Percentiles rank a stretch among this genome's conserved stretches.
phyloP scores from a whole-genome alignment of 169 alveolate genomes.

The Plasmodium vivax region DNA sequence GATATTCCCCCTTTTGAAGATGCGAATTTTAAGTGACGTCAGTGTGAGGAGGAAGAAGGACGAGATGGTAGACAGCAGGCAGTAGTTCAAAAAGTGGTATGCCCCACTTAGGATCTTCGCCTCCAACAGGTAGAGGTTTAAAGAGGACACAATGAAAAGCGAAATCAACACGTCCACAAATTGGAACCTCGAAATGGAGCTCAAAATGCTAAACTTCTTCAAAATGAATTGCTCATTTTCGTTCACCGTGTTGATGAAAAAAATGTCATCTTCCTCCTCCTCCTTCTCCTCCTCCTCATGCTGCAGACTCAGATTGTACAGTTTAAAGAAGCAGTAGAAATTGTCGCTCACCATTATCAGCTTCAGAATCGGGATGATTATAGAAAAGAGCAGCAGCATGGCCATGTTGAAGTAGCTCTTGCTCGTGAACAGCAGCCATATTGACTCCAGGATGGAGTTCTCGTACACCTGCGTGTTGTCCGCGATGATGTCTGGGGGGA shows the following conservation, averaged over 20 bases:
- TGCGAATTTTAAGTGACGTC: slow-evolving; percentile 27
- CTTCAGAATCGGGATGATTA: slow-evolving; percentile 53
- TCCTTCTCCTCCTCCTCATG: slow-evolving; percentile 13
- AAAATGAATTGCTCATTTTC: slow-evolving; percentile 39
- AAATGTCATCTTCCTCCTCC: slow-evolving; percentile 23
- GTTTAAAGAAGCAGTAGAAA: slow-evolving; percentile 37
- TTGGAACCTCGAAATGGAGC: slow-evolving; percentile 60
- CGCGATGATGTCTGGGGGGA: slow-evolving; percentile 10
- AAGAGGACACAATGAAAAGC: slow-evolving; percentile 49
- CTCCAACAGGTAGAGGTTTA: slow-evolving; percentile 48
- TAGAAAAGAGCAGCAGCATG: slow-evolving; percentile 40
- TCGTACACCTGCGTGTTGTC: slow-evolving; percentile 27
- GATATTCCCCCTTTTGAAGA: slow-evolving; percentile 46
- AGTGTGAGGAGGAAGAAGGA: slow-evolving; percentile 38
- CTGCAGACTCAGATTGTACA: slow-evolving; percentile 20
- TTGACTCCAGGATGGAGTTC: slow-evolving; percentile 56
- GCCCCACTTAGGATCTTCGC: slow-evolving; percentile 54
- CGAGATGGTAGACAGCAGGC: slow-evolving; percentile 49
- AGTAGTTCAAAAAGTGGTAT: slow-evolving; percentile 49
- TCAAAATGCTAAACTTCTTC: slow-evolving; percentile 25
- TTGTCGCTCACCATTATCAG: slow-evolving; percentile 62
- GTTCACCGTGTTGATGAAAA: slow-evolving; percentile 33
- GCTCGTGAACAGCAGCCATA: slow-evolving; percentile 30
- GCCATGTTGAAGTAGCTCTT: slow-evolving; percentile 64
- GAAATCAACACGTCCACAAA: slow-evolving; percentile 71